Conservation (phyloP, 306 rosid species). For the Abrus pulchellus region DNA sequence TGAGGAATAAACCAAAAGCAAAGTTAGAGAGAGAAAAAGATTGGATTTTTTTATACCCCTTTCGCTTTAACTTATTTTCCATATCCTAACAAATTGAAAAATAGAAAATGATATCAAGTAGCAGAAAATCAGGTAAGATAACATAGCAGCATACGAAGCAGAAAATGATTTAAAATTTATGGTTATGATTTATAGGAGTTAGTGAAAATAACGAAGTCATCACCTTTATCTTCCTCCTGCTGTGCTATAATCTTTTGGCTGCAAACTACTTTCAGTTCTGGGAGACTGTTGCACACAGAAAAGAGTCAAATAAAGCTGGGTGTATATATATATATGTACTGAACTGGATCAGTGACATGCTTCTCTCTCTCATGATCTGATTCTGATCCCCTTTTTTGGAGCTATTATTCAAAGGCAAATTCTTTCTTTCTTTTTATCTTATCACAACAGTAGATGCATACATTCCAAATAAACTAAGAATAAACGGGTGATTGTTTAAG, state of each 20-base stretch:
- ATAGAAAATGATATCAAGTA: slow-evolving; percentile 40
- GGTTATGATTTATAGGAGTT: neutral
- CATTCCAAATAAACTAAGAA: neutral
- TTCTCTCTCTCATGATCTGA: slow-evolving; percentile 36
- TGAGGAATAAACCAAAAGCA: slow-evolving; percentile 27
- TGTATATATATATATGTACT: slow-evolving; percentile 29
- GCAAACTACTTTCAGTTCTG: slow-evolving; percentile 17
- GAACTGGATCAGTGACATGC: slow-evolving; percentile 30
- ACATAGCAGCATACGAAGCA: neutral
- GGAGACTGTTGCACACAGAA: slow-evolving; percentile 27
- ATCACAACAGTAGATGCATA: neutral
- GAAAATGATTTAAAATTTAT: neutral
- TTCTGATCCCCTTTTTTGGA: slow-evolving; percentile 24
- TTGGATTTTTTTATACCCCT: slow-evolving; percentile 18
- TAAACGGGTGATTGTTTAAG: slow-evolving; percentile 1
- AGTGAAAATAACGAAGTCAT: slow-evolving; percentile 18
- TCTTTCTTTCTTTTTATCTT: neutral
- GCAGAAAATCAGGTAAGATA: slow-evolving; percentile 14
- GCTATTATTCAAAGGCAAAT: neutral
- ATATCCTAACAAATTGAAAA: slow-evolving; percentile 20
- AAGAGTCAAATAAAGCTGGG: slow-evolving; percentile 37
- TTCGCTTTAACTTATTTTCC: slow-evolving; percentile 22
- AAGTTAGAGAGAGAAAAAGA: slow-evolving; percentile 27
- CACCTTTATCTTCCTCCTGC: slow-evolving; percentile 36
- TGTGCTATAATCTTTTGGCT: slow-evolving; percentile 21